A percentile compares a stretch with the other conserved stretches of the same genome.
Evolutionary conservation across 345 rosid species (phyloP).

Genomic region (Geranium rotundifolium): DNA sequence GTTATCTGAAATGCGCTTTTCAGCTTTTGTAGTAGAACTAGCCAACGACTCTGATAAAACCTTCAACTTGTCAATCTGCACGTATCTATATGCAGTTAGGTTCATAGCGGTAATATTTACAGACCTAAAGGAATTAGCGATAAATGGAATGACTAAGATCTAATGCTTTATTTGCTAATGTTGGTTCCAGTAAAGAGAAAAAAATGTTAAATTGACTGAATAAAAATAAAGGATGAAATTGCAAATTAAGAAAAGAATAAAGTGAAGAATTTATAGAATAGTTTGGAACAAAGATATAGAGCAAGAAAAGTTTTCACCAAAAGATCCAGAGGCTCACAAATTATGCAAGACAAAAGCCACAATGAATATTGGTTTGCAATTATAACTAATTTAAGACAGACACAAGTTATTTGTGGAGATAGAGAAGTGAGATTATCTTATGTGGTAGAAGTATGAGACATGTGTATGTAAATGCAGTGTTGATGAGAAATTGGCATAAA

Average conservation of each 20-base stretch:
- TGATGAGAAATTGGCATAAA: no score
- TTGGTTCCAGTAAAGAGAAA: background rate
- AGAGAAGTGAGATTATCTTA: no score
- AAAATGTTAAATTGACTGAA: background rate
- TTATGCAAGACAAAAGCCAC: background rate
- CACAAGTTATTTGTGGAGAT: background rate
- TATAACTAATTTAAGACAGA: background rate
- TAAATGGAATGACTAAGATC: background rate
- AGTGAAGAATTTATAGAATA: no score
- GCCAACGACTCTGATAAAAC: conserved; percentile 83
- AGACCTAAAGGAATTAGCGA: background rate
- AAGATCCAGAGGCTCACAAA: conserved; percentile 3
- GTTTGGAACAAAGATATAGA: no score
- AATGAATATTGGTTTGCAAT: background rate
- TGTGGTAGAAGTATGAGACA: no score
- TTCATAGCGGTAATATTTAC: background rate
- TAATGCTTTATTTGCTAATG: background rate
- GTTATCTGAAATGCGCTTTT: conserved; percentile 75
- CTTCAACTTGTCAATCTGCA: conserved; percentile 84
- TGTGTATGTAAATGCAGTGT: no score
- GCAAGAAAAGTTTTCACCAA: background rate
- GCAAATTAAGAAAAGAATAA: no score
- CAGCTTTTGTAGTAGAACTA: conserved; percentile 66
- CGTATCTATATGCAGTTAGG: conserved; percentile 3
- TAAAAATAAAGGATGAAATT: no score